These are phyloP conservation scores for Plasmodium vivax DNA, from an alignment of 169 alveolate species.

Conservation along the genomic window DNA sequence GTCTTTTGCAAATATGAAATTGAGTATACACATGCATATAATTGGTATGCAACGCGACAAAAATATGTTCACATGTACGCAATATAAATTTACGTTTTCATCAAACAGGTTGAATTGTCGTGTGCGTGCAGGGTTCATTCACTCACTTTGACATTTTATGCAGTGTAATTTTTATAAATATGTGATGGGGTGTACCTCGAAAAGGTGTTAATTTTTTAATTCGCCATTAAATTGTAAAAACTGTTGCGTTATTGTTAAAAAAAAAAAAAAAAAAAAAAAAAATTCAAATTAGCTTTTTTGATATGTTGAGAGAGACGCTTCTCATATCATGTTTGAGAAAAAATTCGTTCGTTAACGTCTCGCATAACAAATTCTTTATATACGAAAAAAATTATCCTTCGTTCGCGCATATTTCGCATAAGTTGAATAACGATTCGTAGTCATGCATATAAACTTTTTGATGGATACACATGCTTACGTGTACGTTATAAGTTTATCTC, in stretches of 20 bases:
- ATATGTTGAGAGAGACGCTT: not conserved
- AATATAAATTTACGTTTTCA: not conserved
- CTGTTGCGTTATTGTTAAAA: not conserved
- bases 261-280: not conserved
- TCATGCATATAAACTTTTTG: not conserved
- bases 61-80: not conserved
- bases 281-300: not conserved
- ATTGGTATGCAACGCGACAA: not conserved
- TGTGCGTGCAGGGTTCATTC: not conserved
- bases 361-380: not conserved
- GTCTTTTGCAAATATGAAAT: conserved; percentile 12
- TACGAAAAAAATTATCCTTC: not conserved
- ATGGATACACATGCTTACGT: not conserved
- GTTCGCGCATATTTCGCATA: not conserved
- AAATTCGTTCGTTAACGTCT: not conserved
- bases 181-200: not conserved
- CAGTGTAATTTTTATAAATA: conserved; percentile 2
- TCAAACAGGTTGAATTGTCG: not conserved
- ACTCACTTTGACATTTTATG: not conserved
- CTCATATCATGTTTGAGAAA: not conserved
- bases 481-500: not conserved
- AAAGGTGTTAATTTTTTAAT: not conserved
- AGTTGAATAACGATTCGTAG: not conserved
- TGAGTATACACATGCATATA: not conserved
- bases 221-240: not conserved